Conservation (phyloP, 441 rosid genomes). For the Euphorbia celastroides region DNA sequence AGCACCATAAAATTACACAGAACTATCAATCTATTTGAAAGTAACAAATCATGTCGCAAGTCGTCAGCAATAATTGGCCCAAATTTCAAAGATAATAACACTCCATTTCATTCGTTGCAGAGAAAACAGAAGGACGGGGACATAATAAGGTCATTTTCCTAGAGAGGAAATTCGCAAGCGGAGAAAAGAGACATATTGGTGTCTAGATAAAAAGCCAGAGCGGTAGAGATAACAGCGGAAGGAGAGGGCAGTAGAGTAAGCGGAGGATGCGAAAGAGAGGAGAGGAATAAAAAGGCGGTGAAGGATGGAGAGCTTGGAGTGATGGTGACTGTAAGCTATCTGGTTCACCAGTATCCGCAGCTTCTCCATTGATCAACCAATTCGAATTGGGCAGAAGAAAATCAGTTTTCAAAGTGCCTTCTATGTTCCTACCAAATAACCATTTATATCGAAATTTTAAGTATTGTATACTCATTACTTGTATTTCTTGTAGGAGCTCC, state of each 20-base stretch:
- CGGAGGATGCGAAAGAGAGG: slow-evolving; percentile 53
- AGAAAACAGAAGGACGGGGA: neutral
- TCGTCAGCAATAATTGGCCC: neutral
- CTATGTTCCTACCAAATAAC: too few species aligned
- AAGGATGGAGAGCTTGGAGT: slow-evolving; percentile 32
- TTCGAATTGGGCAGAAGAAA: neutral
- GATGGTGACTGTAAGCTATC: slow-evolving; percentile 58
- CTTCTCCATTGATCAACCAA: slow-evolving; percentile 60
- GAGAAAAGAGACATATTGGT: slow-evolving; percentile 30
- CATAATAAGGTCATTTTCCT: neutral
- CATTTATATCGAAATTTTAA: too few species aligned
- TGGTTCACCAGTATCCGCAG: slow-evolving; percentile 48
- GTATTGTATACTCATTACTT: too few species aligned
- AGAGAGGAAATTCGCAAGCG: neutral
- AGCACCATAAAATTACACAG: neutral
- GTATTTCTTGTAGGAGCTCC: too few species aligned
- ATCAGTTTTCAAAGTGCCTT: too few species aligned
- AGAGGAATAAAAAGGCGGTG: slow-evolving; percentile 58
- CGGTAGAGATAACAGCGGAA: slow-evolving; percentile 52
- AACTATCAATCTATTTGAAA: neutral
- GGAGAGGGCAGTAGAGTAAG: slow-evolving; percentile 44
- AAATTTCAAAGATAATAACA: neutral
- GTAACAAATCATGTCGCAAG: neutral
- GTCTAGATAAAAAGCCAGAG: slow-evolving; percentile 37
- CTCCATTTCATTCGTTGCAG: neutral